A percentile compares a stretch with the other conserved stretches of the same genome.
Evolutionary conservation across 2,329 filamentous ascomycete genomes (phyloP).

Genomic region (Orbilia ellipsospora): DNA sequence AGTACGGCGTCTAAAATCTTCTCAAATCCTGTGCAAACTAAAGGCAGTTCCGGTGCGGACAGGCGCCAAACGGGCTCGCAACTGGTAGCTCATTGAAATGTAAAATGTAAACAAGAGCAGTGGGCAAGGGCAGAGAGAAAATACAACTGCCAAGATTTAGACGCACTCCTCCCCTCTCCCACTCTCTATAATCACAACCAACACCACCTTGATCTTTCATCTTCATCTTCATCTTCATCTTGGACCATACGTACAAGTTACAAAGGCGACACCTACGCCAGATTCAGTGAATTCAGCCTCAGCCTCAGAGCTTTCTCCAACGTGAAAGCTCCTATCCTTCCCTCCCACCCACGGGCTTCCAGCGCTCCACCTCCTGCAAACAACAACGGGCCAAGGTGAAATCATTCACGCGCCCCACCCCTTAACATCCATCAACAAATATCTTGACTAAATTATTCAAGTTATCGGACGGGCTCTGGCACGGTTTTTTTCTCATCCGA

Average conservation of each 20-base stretch:
- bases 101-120: conserved; percentile 19
- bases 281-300: background rate
- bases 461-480: background rate
- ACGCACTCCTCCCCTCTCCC: conserved; percentile 4
- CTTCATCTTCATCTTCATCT: background rate
- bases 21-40: too few relatives aligned
- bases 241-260: background rate
- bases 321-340: conserved; percentile 1
- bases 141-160: conserved; percentile 30
- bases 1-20: too few relatives aligned
- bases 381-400: too few relatives aligned
- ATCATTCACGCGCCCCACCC: too few relatives aligned
- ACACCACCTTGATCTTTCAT: background rate
- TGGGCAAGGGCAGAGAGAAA: conserved; percentile 12
- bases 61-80: too few relatives aligned
- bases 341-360: background rate
- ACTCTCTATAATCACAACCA: background rate
- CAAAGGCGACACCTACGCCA: background rate
- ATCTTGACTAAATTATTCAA: too few relatives aligned
- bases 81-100: background rate
- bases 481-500: background rate
- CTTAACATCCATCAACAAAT: too few relatives aligned
- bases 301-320: background rate
- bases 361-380: too few relatives aligned
- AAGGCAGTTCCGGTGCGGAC: too few relatives aligned